Conservation (phyloP, 768 basidiomycete species). For the Termitomyces sp. region DNA sequence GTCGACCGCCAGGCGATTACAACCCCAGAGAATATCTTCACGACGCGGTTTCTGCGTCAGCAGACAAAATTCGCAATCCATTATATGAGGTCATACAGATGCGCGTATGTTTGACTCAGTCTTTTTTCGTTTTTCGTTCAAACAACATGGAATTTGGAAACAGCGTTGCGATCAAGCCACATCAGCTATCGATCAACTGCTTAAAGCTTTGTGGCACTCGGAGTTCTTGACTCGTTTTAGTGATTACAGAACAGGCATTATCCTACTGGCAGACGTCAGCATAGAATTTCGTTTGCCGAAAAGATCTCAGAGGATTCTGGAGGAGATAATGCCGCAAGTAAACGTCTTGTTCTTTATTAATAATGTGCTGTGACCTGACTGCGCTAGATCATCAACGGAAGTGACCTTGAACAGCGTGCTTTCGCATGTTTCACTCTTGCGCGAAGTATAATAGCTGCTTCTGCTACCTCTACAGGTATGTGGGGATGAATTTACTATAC, state of each 20-base stretch:
- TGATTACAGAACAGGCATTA: constrained; percentile 64
- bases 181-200: constrained; percentile 58
- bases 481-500: not conserved
- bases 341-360: constrained; percentile 7
- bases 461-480: constrained; percentile 45
- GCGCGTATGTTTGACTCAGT: constrained; percentile 31
- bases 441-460: constrained; percentile 63
- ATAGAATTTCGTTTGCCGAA: constrained; percentile 76
- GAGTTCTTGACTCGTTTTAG: constrained; percentile 72
- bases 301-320: constrained; percentile 58
- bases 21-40: constrained; percentile 57
- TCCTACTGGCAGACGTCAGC: constrained; percentile 74
- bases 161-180: constrained; percentile 66
- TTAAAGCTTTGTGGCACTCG: constrained; percentile 74
- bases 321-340: constrained; percentile 83
- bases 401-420: constrained; percentile 74
- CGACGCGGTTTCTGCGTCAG: constrained; percentile 33
- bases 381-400: constrained; percentile 60
- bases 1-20: constrained; percentile 53
- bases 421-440: constrained; percentile 72
- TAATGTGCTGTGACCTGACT: not conserved
- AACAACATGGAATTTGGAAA: not conserved
- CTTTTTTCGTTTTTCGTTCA: not conserved
- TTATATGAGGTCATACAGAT: constrained; percentile 44
- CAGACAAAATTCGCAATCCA: constrained; percentile 38